These are phyloP conservation scores for Neonectria ditissima DNA, from an alignment of 2,329 filamentous ascomycete genomes.

Conservation along the genomic window DNA sequence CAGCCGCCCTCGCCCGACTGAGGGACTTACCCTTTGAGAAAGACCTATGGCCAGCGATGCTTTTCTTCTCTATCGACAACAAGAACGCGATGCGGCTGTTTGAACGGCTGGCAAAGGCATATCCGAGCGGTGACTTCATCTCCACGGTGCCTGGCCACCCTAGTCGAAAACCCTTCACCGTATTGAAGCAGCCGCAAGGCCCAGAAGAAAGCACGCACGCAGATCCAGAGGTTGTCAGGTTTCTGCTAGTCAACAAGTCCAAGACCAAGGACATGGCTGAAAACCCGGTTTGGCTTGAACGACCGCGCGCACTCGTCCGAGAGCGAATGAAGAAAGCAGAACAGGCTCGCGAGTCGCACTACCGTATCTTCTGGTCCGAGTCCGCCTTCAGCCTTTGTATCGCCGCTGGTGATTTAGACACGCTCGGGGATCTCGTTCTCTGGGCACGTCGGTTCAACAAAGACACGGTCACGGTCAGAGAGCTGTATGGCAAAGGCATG, in stretches of 20 bases:
- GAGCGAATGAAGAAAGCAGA: constrained; percentile 41
- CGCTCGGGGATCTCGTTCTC: constrained; percentile 36
- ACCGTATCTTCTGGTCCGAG: constrained; percentile 43
- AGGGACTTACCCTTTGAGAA: not conserved
- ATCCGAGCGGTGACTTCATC: constrained; percentile 35
- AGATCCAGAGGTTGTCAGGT: constrained; percentile 30
- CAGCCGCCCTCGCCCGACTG: constrained; percentile 13
- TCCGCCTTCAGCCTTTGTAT: constrained; percentile 45
- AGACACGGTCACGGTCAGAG: constrained; percentile 31
- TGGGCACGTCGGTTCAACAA: constrained; percentile 49
- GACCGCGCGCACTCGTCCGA: constrained; percentile 26
- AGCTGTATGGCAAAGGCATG: constrained; percentile 29
- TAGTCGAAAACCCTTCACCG: not conserved
- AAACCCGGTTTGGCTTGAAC: constrained; percentile 28
- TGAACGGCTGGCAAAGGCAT: constrained; percentile 29
- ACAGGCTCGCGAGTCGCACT: constrained; percentile 35
- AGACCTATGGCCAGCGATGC: constrained; percentile 26
- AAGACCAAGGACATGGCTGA: constrained; percentile 6
- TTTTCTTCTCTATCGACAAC: constrained; percentile 32
- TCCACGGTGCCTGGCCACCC: not conserved
- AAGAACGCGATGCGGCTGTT: constrained; percentile 31
- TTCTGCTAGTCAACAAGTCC: constrained; percentile 29
- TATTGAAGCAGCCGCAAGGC: constrained; percentile 26
- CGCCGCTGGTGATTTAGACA: constrained; percentile 40
- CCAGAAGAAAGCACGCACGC: constrained; percentile 12